phyloP scores from a whole-genome alignment of 169 alveolate species.

The Plasmodium fragile region DNA sequence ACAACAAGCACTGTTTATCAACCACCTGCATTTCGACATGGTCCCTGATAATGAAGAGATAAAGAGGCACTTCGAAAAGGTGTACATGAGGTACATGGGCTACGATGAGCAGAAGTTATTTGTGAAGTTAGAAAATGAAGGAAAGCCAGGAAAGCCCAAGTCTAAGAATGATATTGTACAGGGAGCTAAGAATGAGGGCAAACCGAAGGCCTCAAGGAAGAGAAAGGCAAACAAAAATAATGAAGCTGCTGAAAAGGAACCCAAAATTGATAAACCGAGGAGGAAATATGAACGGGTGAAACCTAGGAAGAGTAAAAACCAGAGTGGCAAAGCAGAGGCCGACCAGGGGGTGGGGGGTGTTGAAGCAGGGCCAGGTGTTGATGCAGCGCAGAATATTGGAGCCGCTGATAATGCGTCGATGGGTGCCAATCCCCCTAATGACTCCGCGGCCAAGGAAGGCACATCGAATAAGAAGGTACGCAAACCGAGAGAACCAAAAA shows the following conservation, averaged over 20 bases:
- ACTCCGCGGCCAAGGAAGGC: neutral
- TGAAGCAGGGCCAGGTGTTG: neutral
- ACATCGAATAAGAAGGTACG: constrained; percentile 10
- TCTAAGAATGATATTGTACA: neutral
- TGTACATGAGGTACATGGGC: constrained; percentile 64
- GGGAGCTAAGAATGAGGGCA: constrained; percentile 30
- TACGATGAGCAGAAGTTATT: constrained; percentile 5
- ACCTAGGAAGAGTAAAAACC: constrained; percentile 42
- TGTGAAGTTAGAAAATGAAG: constrained; percentile 2
- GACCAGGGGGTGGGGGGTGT: neutral
- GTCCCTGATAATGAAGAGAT: constrained; percentile 62
- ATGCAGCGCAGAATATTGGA: neutral
- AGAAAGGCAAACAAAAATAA: constrained; percentile 9
- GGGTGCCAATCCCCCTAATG: neutral
- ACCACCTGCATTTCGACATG: constrained; percentile 63
- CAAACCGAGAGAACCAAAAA: constrained; percentile 20
- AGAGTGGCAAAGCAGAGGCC: neutral
- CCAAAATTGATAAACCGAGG: constrained; percentile 54
- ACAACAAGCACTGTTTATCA: constrained; percentile 42
- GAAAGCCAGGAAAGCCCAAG: constrained; percentile 1
- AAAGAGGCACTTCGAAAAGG: constrained; percentile 31
- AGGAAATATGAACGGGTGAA: constrained; percentile 66
- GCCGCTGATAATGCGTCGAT: neutral
- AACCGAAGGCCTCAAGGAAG: constrained; percentile 29
- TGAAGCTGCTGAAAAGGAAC: constrained; percentile 24